Conservation (phyloP, 2,329 filamentous ascomycete genomes). For the Neopestalotiopsis sp. region DNA sequence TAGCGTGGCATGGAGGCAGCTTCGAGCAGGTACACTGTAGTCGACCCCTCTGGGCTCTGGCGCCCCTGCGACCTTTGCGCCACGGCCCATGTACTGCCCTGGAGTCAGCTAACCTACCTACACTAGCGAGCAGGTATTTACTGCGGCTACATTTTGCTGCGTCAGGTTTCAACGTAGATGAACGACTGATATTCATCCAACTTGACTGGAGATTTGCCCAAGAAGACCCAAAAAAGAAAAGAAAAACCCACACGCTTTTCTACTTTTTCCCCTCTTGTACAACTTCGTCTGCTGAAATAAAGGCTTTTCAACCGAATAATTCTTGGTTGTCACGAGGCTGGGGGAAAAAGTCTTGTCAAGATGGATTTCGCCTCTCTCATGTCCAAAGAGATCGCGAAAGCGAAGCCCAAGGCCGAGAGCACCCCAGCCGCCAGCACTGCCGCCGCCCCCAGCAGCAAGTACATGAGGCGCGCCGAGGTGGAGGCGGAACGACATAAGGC, state of each 20-base stretch:
- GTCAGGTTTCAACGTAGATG: no score
- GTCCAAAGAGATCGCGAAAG: slow-evolving; percentile 89
- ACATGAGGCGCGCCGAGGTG: slow-evolving; percentile 81
- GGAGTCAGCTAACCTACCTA: background rate
- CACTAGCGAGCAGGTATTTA: background rate
- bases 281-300: no score
- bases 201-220: no score
- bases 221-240: no score
- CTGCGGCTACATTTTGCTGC: background rate
- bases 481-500: slow-evolving; percentile 82
- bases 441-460: slow-evolving; percentile 54
- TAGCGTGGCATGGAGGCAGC: background rate
- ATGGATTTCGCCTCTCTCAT: slow-evolving; percentile 98
- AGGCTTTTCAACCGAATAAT: no score
- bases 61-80: background rate
- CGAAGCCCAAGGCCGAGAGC: slow-evolving; percentile 55
- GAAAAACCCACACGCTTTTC: no score
- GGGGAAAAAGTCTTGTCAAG: slow-evolving; percentile 28
- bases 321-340: no score
- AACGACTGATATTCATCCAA: no score
- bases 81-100: background rate
- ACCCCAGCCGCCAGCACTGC: slow-evolving; percentile 17
- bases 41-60: background rate
- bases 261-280: background rate
- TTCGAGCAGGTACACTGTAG: background rate